Base-by-base conservation (phyloP, 106 monocot genomes). In the Triglochin maritima region DNA sequence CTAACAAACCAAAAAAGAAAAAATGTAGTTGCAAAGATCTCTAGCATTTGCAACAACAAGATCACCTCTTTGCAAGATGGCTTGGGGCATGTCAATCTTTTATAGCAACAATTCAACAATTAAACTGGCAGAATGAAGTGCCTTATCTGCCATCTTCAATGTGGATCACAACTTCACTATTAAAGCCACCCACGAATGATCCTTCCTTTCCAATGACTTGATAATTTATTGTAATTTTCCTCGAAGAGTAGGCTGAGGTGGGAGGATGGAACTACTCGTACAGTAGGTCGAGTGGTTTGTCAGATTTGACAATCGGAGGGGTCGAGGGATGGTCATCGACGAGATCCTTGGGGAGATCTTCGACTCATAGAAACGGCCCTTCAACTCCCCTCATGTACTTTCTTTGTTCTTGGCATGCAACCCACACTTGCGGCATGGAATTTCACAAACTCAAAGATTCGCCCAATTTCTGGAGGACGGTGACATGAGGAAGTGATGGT, bases 311-410 rank as follows among this genome's bases (percentile, higher is more conserved):
- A 81, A 64, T 15, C 69, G 46, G 50, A 46, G 51, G 55, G 17
- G 46, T 9, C 12, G 13, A 14, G 1, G 44, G 7, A 4, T 11
- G 16, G 14, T 16, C 58, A 48, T 79, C 86, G 67, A 73, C 85
- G 71, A 93, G 71, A 79, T 93, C 93, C 66, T 78, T 76, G 44
- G 89, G 88, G 4, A 93, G 86, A 77, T 93, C 93, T 57, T 86
- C 88, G 78, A 93, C 78, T 81, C 81, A 89, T 42, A 93, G 93
- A 67, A 93, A 64, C 44, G 93, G 93, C 0, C 93, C 93, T 49
- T 88, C 93, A 1, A 81, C 78, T 2, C 93, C 86, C 0, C 83
- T 80, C 92, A 85, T 88, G 16, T 77, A 47, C 46, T 60, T 4
- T 11, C n/a, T n/a, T n/a, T n/a, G n/a, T n/a, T n/a, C n/a, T n/a